phyloP scores from a whole-genome alignment of 2,329 filamentous ascomycete genomes.

The Aspergillus transmontanensis region DNA sequence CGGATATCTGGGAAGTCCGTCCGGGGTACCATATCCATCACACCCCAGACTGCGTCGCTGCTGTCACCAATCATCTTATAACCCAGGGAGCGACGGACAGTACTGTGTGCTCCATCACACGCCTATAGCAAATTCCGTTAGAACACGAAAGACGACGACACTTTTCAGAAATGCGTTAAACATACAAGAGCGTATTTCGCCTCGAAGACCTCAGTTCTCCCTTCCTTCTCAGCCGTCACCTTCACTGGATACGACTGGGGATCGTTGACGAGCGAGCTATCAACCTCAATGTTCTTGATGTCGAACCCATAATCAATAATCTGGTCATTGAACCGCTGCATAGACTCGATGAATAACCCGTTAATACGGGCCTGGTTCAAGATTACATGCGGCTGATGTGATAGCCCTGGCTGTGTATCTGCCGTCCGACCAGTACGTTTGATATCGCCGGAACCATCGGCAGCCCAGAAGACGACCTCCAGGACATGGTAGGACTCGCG shows the following conservation, averaged over 20 bases:
- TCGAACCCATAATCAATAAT: constrained; percentile 59
- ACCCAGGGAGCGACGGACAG: constrained; percentile 41
- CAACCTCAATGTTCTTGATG: constrained; percentile 55
- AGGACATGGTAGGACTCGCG: constrained; percentile 61
- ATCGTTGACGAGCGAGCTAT: constrained; percentile 43
- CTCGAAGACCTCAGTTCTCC: constrained; percentile 42
- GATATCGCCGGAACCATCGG: constrained; percentile 43
- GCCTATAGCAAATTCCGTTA: constrained; percentile 34
- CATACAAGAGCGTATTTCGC: constrained; percentile 58
- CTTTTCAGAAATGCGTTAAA: constrained; percentile 3
- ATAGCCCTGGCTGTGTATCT: constrained; percentile 58
- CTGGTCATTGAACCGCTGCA: constrained; percentile 47
- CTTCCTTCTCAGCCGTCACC: constrained; percentile 47
- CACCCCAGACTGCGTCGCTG: constrained; percentile 60
- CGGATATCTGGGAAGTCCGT: constrained; percentile 56
- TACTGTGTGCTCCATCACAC: constrained; percentile 52
- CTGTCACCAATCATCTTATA: constrained; percentile 63
- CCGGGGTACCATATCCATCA: constrained; percentile 55
- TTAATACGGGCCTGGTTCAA: constrained; percentile 61
- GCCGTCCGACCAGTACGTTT: constrained; percentile 51
- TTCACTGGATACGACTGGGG: constrained; percentile 47
- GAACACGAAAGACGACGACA: background rate
- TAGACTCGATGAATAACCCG: constrained; percentile 54
- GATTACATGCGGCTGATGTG: constrained; percentile 59
- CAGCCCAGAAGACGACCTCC: constrained; percentile 61